Evolutionary conservation across 2,329 filamentous ascomycete genomes (phyloP), one percentile per base, ranked within the genome.

Genomic region (Sclerotinia sclerotiorum): DNA sequence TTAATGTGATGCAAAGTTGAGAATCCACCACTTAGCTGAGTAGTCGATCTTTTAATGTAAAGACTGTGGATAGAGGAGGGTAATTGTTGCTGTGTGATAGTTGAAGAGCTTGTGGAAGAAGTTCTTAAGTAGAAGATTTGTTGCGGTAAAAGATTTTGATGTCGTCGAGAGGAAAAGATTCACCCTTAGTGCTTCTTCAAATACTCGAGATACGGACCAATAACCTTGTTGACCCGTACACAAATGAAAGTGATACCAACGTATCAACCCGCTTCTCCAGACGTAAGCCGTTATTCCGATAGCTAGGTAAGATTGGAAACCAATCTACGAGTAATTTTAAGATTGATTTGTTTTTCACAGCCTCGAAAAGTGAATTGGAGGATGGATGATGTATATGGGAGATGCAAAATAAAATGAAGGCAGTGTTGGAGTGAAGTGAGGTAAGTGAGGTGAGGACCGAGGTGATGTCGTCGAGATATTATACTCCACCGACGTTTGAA

Each of bases 171-270:
- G n/a, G 58, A 51, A 39, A 51, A 51, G 32, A 62, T 62, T 51
- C 60, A 62, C 60, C 27, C 46, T 51, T 62, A 35, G 24, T 61
- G 42, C 8, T 11, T 17, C 58, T 32, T 61, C 29, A 17, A 49
- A 49, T 49, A n/a, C 58, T 61, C 58, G 44, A 29, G 58, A 46
- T 61, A 49, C 13, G 27, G 13, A 24, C 58, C 27, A 61, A 49
- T 61, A 13, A 61, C 44, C 44, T 61, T 49, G 44, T 61, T 24
- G 44, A 61, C 44, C 29, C 32, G 44, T 49, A 49, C 58, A 49
- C 44, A 10, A 19, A 17, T 5, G 5, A 32, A 61, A 61, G 44
- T 49, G 58, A 61, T 5, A 61, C 58, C n/a, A 61, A 35, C 27
- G 58, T 35, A 49, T 49, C 58, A 49, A 61, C 6, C 58, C 58